These are phyloP conservation scores for Leucocoprinus birnbaumii DNA, from an alignment of 768 basidiomycete genomes.

Conservation along the genomic window DNA sequence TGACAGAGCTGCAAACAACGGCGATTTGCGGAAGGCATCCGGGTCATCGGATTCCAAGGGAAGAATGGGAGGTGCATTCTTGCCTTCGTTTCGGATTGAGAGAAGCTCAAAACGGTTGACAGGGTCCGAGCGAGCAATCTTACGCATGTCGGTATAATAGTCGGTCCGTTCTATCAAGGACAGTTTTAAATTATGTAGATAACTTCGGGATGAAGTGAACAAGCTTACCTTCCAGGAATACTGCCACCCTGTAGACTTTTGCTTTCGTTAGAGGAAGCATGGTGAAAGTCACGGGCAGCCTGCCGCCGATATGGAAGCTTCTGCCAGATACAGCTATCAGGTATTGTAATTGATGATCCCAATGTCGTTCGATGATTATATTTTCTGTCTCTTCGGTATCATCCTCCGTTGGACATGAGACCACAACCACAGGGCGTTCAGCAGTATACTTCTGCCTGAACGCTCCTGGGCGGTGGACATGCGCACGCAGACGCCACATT, in stretches of 20 bases:
- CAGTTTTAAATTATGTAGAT: neutral
- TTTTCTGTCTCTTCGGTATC: constrained; percentile 81
- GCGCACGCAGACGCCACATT: constrained; percentile 76
- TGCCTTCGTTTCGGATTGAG: constrained; percentile 53
- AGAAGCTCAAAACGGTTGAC: constrained; percentile 60
- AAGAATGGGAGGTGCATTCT: constrained; percentile 59
- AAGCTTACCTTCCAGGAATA: constrained; percentile 75
- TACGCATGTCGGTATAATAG: constrained; percentile 69
- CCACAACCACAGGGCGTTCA: constrained; percentile 67
- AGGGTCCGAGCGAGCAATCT: constrained; percentile 68
- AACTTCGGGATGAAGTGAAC: neutral
- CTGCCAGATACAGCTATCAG: constrained; percentile 71
- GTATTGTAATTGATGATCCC: constrained; percentile 89
- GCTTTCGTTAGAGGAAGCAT: constrained; percentile 83
- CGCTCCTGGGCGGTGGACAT: constrained; percentile 79
- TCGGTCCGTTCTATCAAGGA: constrained; percentile 65
- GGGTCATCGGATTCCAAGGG: constrained; percentile 74
- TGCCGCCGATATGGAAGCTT: constrained; percentile 81
- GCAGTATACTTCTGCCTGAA: constrained; percentile 72
- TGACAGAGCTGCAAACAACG: constrained; percentile 45
- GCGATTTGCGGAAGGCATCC: constrained; percentile 62
- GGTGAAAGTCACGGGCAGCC: constrained; percentile 74
- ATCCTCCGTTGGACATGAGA: constrained; percentile 77
- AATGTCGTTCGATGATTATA: constrained; percentile 82
- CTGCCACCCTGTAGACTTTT: constrained; percentile 71